Base-by-base conservation (phyloP, 2,329 filamentous ascomycete species). In the Pyrenochaeta sp. region DNA sequence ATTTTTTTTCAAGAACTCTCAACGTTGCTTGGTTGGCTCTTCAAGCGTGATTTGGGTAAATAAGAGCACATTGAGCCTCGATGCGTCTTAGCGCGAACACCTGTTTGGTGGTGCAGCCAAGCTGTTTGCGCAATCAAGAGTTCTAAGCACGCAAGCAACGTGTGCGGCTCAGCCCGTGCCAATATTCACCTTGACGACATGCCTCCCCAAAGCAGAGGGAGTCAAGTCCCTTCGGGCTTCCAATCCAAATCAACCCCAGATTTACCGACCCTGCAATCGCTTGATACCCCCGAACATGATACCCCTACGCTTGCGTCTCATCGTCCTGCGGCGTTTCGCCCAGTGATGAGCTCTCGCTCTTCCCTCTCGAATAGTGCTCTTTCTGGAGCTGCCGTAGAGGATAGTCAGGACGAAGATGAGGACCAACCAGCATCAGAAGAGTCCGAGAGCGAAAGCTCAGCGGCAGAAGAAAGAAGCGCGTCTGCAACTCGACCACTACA, bases 171-270 rank as follows among this genome's bases (percentile, higher is more conserved):
- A 44, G 43, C 36, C 22, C 30, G n/a, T 25, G 45, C 55, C 45
- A 56, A 24, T 42, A 24, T n/a, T 39, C 36, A 47, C 30, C n/a
- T 54, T 50, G 49, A 69, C 68, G 56, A 66, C 68, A 81, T 81
- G 80, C 70, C 80, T 42, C 79, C 79, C 2, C 76, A 79, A 57
- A 81, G 79, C 57, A 75, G 80, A 77, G 80, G 79, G 43, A 67
- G 59, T n/a, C 61, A 66, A 3, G 66, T 77, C 2, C 78, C 78
- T 25, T 48, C 69, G n/a, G 77, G 76, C 25, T 72, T 80, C 54
- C 79, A 81, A 53, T 83, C 81, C 34, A 79, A 79, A 54, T 82
- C 81, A 0, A 82, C 81, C 2, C 81, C 81, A 5, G 81, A 82
- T 54, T 71, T 82, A 1, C 77, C 81, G 1, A 81, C 79, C 0